Evolutionary conservation across 768 basidiomycete species (phyloP).

Genomic region (Rhodotorula babjevae): DNA sequence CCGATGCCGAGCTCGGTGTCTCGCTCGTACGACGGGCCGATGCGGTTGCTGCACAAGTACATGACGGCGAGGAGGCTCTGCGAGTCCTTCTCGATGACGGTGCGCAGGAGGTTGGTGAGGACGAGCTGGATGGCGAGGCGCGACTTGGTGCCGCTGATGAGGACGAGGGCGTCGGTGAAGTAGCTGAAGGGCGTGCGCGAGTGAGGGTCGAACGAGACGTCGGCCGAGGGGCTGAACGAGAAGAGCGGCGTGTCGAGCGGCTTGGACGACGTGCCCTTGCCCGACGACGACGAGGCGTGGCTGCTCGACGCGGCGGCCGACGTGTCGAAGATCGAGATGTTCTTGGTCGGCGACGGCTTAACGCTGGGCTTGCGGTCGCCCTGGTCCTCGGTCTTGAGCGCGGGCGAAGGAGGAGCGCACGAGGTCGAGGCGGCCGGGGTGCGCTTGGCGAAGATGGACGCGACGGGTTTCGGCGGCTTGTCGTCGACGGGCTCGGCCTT

Average conservation of each 20-base stretch:
- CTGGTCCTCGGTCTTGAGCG: background rate
- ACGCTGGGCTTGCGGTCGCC: constrained; percentile 16
- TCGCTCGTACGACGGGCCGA: constrained; percentile 29
- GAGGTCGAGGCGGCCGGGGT: background rate
- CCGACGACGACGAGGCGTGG: background rate
- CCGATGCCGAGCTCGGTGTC: constrained; percentile 52
- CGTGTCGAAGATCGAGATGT: constrained; percentile 23
- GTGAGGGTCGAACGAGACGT: constrained; percentile 15
- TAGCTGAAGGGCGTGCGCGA: constrained; percentile 60
- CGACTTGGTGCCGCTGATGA: constrained; percentile 64
- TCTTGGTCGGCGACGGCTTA: constrained; percentile 21
- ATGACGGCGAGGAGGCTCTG: constrained; percentile 57
- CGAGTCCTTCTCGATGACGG: constrained; percentile 63
- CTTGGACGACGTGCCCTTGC: background rate
- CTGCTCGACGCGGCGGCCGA: constrained; percentile 5
- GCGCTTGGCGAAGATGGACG: constrained; percentile 5
- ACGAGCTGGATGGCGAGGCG: constrained; percentile 65
- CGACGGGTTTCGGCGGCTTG: background rate
- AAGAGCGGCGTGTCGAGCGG: constrained; percentile 40
- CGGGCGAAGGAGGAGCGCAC: background rate
- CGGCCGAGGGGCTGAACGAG: constrained; percentile 32
- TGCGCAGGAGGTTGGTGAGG: constrained; percentile 69
- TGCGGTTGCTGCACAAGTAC: constrained; percentile 40
- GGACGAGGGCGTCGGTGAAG: constrained; percentile 60
- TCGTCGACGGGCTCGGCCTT: background rate